phyloP scores from a whole-genome alignment of 2,329 filamentous ascomycete genomes.

The Cytospora schulzeri region DNA sequence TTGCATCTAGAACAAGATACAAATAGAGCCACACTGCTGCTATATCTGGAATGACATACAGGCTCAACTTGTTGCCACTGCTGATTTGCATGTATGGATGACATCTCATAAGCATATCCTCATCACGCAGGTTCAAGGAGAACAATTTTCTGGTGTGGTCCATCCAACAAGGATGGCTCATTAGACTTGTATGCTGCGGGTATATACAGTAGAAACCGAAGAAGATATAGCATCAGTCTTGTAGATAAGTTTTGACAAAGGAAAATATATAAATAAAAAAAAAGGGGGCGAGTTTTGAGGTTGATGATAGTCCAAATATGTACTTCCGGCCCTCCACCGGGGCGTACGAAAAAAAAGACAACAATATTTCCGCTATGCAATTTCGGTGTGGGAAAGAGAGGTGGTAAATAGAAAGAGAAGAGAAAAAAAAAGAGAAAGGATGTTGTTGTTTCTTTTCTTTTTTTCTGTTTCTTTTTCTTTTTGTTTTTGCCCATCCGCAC shows the following conservation, averaged over 20 bases:
- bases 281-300: background rate
- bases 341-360: background rate
- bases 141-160: background rate
- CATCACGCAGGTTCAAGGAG: background rate
- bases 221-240: slow-evolving; percentile 14
- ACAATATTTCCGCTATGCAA: slow-evolving; percentile 19
- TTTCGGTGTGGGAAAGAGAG: slow-evolving; percentile 12
- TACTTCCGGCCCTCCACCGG: background rate
- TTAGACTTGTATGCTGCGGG: slow-evolving; percentile 21
- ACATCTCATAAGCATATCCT: background rate
- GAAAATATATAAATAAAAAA: background rate
- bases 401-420: background rate
- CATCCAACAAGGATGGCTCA: slow-evolving; percentile 10
- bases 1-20: background rate
- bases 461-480: background rate
- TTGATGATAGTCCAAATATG: background rate
- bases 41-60: background rate
- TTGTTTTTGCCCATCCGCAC: background rate
- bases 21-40: background rate
- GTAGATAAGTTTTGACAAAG: slow-evolving; percentile 2
- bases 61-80: background rate
- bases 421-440: background rate
- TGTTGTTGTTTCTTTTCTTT: too few species aligned
- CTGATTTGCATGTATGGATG: background rate
- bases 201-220: slow-evolving; percentile 9